Percentiles rank a stretch among this genome's conserved stretches.
These are phyloP conservation scores for Phlegmacium glaucopus DNA, from an alignment of 768 basidiomycete species.

Conservation along the genomic window DNA sequence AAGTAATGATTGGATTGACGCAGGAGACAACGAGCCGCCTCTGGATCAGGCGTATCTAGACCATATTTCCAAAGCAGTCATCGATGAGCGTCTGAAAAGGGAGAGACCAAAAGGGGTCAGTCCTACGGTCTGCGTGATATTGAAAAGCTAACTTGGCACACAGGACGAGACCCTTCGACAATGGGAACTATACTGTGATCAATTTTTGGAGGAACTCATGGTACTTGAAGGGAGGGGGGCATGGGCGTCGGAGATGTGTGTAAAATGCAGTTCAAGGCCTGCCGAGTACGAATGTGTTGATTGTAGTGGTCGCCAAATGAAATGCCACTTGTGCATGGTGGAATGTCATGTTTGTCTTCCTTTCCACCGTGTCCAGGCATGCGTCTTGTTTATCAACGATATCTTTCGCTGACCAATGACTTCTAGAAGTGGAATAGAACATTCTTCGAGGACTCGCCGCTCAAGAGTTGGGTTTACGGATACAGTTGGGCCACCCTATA, in stretches of 20 bases:
- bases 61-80: no score
- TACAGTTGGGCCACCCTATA: constrained; percentile 16
- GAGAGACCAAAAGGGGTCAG: no score
- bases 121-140: constrained; percentile 8
- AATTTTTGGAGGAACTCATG: constrained; percentile 6
- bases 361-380: constrained; percentile 5
- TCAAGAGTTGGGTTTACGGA: constrained; percentile 18
- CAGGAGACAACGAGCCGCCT: no score
- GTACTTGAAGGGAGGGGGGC: constrained; percentile 3
- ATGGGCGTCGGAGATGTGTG: neutral
- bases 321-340: constrained; percentile 4
- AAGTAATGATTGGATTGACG: no score
- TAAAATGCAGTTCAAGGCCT: neutral
- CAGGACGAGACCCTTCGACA: neutral
- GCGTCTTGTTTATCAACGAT: neutral
- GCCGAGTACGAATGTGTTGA: constrained; percentile 3
- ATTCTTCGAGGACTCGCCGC: constrained; percentile 10
- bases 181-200: neutral
- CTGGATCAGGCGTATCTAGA: no score
- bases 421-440: constrained; percentile 15
- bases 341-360: neutral
- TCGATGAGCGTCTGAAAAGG: no score
- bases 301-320: neutral
- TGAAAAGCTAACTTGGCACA: neutral
- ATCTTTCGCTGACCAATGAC: neutral